Base-by-base conservation (phyloP, 495 filamentous ascomycete genomes). In the Penicillium egyptiacum region DNA sequence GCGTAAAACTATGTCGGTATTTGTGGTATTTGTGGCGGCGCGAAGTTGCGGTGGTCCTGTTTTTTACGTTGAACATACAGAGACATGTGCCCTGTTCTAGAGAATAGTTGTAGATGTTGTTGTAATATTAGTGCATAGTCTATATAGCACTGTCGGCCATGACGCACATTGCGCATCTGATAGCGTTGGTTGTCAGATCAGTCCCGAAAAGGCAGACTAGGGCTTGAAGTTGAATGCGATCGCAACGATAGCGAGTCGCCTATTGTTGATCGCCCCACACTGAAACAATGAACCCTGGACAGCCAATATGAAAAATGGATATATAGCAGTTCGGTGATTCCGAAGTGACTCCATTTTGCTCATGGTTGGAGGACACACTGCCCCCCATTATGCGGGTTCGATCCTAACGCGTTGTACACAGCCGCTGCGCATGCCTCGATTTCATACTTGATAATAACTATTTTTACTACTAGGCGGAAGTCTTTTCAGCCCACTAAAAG, bases 1-100 rank as follows among this genome's bases (percentile, higher is more conserved):
- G 41, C 65, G 44, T 65, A 67, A 52, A 17, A 17, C 25, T 25
- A 31, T 48, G 23, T 52, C 8, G 31, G 49, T 45, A 42, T 56
- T 45, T 43, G 5, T 17, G 30, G 54, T 53, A 57, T 61, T 57
- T 17, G 35, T 41, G 31, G 53, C 39, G 47, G 43, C 44, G 37
- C 40, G 26, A 43, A 55, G 19, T 30, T 28, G 42, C 30, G 23
- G 35, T 55, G 37, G 33, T 17, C 12, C 23, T 56, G 31, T 31
- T 51, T 10, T 37, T 50, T 42, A 46, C 53, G 28, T 39, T 37
- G 22, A 26, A 7, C 8, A 33, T 42, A 49, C 25, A 41, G 3
- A 40, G 47, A n/a, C 39, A 57, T 3, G 17, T 40, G 30, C 11
- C 25, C n/a, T 35, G 47, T 43, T 45, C 14, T 16, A 23, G 16